phyloP scores from a whole-genome alignment of 257 asterid genomes.

The Rauvolfia tetraphylla region DNA sequence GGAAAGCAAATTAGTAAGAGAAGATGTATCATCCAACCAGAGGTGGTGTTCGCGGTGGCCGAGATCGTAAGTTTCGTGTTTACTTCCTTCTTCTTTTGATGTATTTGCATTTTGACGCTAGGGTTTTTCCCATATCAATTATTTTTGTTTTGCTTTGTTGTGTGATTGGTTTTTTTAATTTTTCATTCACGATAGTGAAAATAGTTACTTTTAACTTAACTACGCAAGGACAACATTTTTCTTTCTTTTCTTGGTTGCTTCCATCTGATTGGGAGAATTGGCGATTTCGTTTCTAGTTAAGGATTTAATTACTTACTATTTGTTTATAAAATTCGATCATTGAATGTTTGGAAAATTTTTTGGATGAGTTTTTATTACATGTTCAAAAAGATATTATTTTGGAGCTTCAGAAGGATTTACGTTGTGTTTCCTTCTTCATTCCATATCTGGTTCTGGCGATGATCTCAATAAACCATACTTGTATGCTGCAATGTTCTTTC shows the following conservation, averaged over 20 bases:
- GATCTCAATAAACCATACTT: not conserved
- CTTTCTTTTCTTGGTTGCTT: no score
- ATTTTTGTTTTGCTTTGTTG: not conserved
- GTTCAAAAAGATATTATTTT: not conserved
- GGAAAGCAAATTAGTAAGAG: not conserved
- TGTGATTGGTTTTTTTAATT: not conserved
- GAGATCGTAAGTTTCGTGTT: conserved; percentile 69
- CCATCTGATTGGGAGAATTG: not conserved
- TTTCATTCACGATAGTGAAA: not conserved
- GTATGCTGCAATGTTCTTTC: not conserved
- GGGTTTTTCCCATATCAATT: conserved; percentile 26
- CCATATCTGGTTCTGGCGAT: not conserved
- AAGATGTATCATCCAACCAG: conserved; percentile 89
- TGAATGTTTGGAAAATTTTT: no score
- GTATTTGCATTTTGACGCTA: conserved; percentile 15
- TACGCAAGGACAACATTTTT: no score
- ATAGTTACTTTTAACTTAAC: not conserved
- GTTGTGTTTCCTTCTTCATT: not conserved
- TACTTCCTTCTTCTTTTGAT: no score
- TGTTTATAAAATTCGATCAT: not conserved
- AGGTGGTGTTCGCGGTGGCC: conserved; percentile 99
- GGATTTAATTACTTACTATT: not conserved
- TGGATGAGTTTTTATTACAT: not conserved
- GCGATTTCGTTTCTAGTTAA: not conserved
- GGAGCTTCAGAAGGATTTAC: not conserved